Evolutionary conservation across 768 basidiomycete species (phyloP).

Genomic region (Epithele typhae): DNA sequence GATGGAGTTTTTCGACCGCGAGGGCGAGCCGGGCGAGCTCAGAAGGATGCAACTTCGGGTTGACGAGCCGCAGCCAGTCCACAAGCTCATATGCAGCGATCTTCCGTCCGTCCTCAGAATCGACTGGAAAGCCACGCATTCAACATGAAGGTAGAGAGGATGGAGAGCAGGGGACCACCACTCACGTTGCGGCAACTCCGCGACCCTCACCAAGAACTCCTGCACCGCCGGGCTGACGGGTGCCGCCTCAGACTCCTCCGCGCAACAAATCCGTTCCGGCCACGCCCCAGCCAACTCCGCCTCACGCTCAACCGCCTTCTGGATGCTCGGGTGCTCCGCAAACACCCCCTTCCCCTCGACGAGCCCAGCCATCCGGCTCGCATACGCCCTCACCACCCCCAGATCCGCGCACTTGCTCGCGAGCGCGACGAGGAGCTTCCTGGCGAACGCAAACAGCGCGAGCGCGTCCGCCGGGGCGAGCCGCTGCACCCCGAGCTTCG

Average conservation of each 20-base stretch:
- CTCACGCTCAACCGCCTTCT: slow-evolving; percentile 41
- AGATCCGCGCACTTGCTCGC: slow-evolving; percentile 48
- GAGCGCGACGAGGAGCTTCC: slow-evolving; percentile 59
- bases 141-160: no score
- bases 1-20: slow-evolving; percentile 38
- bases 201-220: slow-evolving; percentile 43
- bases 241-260: no score
- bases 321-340: slow-evolving; percentile 29
- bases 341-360: slow-evolving; percentile 30
- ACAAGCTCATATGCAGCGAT: slow-evolving; percentile 50
- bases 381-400: slow-evolving; percentile 30
- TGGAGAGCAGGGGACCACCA: no score
- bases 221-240: slow-evolving; percentile 27
- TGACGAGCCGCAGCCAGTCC: slow-evolving; percentile 57
- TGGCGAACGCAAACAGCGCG: slow-evolving; percentile 56
- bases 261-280: no score
- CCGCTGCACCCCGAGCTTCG: slow-evolving; percentile 55
- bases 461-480: slow-evolving; percentile 58
- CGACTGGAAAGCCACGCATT: slow-evolving; percentile 39
- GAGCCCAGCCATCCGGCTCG: slow-evolving; percentile 34
- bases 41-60: slow-evolving; percentile 26
- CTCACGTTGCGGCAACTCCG: slow-evolving; percentile 45
- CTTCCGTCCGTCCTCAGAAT: slow-evolving; percentile 29
- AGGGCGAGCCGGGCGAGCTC: slow-evolving; percentile 39
- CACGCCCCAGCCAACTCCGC: slow-evolving; percentile 38